Percentiles rank a stretch among this genome's conserved stretches.
Conservation (phyloP, 345 rosid species). For the Syzygium jambos region DNA sequence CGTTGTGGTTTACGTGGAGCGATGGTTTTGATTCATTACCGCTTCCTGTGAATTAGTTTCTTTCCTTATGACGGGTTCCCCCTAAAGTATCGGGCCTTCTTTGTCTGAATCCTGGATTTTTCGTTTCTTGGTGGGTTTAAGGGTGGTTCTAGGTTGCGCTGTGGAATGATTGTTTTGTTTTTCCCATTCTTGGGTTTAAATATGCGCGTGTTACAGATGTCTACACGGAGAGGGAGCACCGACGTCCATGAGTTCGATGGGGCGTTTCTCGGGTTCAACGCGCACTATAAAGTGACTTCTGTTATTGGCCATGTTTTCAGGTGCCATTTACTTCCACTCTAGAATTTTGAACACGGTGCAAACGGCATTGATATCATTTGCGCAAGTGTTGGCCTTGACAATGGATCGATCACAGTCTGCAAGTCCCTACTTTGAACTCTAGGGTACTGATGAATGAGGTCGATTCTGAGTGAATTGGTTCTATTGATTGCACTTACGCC, state of each 20-base stretch:
- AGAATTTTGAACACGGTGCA: not conserved
- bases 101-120: not conserved
- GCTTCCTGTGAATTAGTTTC: not conserved
- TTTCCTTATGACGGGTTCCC: not conserved
- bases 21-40: not conserved
- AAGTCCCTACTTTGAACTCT: not conserved
- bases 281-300: slow-evolving; percentile 66
- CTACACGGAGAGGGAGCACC: slow-evolving; percentile 66
- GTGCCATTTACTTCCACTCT: slow-evolving; percentile 21
- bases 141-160: not conserved
- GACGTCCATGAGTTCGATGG: slow-evolving; percentile 89
- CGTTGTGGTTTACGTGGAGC: not conserved
- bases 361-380: not conserved
- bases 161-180: not conserved
- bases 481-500: not conserved
- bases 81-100: not conserved
- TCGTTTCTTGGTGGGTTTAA: not conserved
- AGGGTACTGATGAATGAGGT: not conserved
- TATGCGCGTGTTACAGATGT: slow-evolving; percentile 40
- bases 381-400: not conserved
- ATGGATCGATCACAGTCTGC: not conserved
- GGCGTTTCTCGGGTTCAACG: slow-evolving; percentile 48
- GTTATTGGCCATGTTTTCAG: slow-evolving; percentile 96
- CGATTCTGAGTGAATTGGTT: not conserved
- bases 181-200: not conserved